phyloP scores from a whole-genome alignment of 2,329 filamentous ascomycete genomes.

The Nothophoma quercina region DNA sequence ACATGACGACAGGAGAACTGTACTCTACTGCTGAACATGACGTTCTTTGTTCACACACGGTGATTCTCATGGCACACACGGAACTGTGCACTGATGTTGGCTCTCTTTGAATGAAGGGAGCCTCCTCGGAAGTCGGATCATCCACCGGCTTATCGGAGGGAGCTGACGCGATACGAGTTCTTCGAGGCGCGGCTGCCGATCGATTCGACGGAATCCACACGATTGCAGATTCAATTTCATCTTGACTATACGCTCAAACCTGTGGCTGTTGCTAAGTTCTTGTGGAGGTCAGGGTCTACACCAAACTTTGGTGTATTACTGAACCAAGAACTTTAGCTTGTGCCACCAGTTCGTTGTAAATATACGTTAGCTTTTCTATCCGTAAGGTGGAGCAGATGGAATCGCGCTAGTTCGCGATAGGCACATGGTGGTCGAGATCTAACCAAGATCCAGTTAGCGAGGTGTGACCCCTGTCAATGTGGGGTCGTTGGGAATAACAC shows the following conservation, averaged over 20 bases:
- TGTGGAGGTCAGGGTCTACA: not conserved
- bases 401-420: not conserved
- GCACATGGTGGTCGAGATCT: constrained; percentile 4
- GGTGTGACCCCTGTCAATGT: not conserved
- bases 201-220: not conserved
- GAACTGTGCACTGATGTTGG: no score
- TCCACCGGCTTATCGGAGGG: not conserved
- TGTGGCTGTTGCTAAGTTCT: not conserved
- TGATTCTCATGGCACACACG: no score
- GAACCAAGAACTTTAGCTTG: not conserved
- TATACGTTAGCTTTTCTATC: not conserved
- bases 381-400: not conserved
- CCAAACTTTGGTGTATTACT: not conserved
- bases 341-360: not conserved
- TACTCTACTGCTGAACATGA: not conserved
- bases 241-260: not conserved
- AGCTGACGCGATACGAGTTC: not conserved
- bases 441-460: constrained; percentile 1
- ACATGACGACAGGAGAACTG: not conserved
- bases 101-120: not conserved
- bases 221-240: not conserved
- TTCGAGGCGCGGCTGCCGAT: not conserved
- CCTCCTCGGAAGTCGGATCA: not conserved
- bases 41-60: not conserved
- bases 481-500: not conserved